Conservation (phyloP, 441 rosid genomes). For the Daphne laureola region DNA sequence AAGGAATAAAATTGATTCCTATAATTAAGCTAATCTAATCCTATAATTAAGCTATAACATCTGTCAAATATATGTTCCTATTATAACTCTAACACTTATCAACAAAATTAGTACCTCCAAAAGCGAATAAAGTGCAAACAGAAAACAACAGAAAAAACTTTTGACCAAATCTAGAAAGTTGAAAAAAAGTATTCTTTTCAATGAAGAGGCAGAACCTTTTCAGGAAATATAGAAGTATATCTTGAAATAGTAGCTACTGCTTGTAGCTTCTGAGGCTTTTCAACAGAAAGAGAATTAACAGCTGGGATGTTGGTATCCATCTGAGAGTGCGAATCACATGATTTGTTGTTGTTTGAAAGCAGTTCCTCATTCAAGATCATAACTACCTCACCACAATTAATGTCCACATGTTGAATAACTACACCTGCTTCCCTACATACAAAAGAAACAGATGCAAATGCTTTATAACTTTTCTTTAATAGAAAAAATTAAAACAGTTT, state of each 20-base stretch:
- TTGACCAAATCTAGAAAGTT: background rate
- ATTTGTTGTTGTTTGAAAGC: slow-evolving; percentile 47
- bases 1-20: too few relatives aligned
- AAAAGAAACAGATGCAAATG: slow-evolving; percentile 17
- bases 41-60: too few relatives aligned
- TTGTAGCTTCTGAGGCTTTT: slow-evolving; percentile 39
- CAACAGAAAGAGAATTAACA: slow-evolving; percentile 29
- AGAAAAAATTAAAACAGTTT: too few relatives aligned
- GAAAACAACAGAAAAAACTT: background rate
- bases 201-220: slow-evolving; percentile 52
- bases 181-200: slow-evolving; percentile 8
- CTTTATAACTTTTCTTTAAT: background rate
- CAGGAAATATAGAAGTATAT: slow-evolving; percentile 66
- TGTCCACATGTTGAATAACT: slow-evolving; percentile 55
- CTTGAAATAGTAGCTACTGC: slow-evolving; percentile 46
- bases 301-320: slow-evolving; percentile 26
- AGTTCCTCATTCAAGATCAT: slow-evolving; percentile 72
- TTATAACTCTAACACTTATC: too few relatives aligned
- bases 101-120: background rate
- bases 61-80: too few relatives aligned
- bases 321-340: slow-evolving; percentile 31
- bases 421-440: slow-evolving; percentile 74
- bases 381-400: slow-evolving; percentile 62
- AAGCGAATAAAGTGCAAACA: background rate
- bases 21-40: too few relatives aligned